These are phyloP conservation scores for Calocybe gangraenosa DNA, from an alignment of 768 basidiomycete genomes.

Conservation along the genomic window DNA sequence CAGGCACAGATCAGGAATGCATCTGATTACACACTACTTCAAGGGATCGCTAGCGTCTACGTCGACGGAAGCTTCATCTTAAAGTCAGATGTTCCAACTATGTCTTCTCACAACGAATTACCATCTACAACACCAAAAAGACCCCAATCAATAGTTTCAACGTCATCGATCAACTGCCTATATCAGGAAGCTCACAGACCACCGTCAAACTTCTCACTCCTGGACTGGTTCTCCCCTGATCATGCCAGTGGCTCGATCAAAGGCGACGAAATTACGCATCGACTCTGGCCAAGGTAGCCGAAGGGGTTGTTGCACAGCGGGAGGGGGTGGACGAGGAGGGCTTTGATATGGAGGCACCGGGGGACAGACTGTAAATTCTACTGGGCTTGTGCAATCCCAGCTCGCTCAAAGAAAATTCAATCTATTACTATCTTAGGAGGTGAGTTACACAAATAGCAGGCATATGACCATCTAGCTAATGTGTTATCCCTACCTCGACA, in stretches of 20 bases:
- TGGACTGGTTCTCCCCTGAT: slow-evolving; percentile 9
- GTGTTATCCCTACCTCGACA: too few species aligned
- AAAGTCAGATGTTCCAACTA: too few species aligned
- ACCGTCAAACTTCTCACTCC: slow-evolving; percentile 38
- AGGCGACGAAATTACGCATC: slow-evolving; percentile 1
- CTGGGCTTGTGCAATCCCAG: too few species aligned
- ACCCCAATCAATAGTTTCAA: slow-evolving; percentile 25
- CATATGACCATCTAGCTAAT: too few species aligned
- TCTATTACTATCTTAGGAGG: slow-evolving; percentile 32
- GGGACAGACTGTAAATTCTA: too few species aligned
- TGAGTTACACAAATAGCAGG: slow-evolving; percentile 18
- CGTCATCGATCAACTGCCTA: slow-evolving; percentile 34
- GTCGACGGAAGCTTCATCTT: too few species aligned
- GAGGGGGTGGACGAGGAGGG: too few species aligned
- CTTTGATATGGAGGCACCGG: too few species aligned
- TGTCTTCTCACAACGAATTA: not conserved
- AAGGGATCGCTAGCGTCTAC: too few species aligned
- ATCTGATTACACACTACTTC: too few species aligned
- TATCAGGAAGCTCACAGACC: slow-evolving; percentile 34
- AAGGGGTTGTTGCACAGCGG: slow-evolving; percentile 30
- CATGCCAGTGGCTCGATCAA: too few species aligned
- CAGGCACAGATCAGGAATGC: slow-evolving; percentile 25
- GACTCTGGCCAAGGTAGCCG: slow-evolving; percentile 20
- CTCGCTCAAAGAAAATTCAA: slow-evolving; percentile 29
- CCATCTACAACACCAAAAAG: slow-evolving; percentile 28